These are phyloP conservation scores for Cadophora luteo-olivacea DNA, from an alignment of 2,329 filamentous ascomycete species.

Conservation along the genomic window DNA sequence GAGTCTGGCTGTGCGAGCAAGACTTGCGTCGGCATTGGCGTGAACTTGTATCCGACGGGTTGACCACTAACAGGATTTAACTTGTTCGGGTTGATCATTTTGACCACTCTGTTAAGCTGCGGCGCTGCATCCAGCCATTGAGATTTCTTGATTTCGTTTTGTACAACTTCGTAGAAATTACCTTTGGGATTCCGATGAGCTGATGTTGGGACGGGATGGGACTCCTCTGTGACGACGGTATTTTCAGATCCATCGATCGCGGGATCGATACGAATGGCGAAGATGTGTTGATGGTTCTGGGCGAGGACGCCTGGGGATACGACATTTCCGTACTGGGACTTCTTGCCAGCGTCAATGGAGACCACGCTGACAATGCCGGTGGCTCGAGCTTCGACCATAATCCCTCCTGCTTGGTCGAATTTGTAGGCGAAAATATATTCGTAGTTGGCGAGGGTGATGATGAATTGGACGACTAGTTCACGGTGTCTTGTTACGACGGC, in stretches of 20 bases:
- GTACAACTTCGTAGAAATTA: slow-evolving; percentile 56
- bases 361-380: slow-evolving; percentile 67
- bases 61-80: slow-evolving; percentile 84
- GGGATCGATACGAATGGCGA: slow-evolving; percentile 61
- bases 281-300: slow-evolving; percentile 66
- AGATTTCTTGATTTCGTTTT: slow-evolving; percentile 50
- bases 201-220: slow-evolving; percentile 52
- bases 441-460: slow-evolving; percentile 74
- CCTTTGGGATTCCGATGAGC: slow-evolving; percentile 57
- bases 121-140: slow-evolving; percentile 53
- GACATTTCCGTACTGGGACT: slow-evolving; percentile 62
- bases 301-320: slow-evolving; percentile 66
- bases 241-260: slow-evolving; percentile 62
- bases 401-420: slow-evolving; percentile 67
- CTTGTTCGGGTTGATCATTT: slow-evolving; percentile 83
- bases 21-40: slow-evolving; percentile 79
- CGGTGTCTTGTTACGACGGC: slow-evolving; percentile 67
- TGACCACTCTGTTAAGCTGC: slow-evolving; percentile 72
- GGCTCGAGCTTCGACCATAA: slow-evolving; percentile 66
- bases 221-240: slow-evolving; percentile 60
- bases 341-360: slow-evolving; percentile 61
- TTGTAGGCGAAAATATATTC: slow-evolving; percentile 72
- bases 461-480: slow-evolving; percentile 70
- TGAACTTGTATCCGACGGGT: slow-evolving; percentile 84
- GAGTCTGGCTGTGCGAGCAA: slow-evolving; percentile 82